Base-by-base conservation (phyloP, 148 eudicot species). In the Rhododendron vialii region DNA sequence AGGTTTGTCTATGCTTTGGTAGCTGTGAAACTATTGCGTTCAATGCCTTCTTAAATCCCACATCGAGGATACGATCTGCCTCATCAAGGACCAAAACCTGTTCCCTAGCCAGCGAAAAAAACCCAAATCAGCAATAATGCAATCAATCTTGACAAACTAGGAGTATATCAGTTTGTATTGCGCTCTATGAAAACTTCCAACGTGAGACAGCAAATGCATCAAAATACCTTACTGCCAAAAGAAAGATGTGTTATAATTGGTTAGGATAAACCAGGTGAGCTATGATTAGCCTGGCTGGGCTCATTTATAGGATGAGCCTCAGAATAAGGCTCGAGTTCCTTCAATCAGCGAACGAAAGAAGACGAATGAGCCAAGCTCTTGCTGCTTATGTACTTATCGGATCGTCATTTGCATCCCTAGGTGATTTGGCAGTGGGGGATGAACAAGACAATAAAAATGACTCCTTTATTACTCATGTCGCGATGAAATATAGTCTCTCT, bases 31-130 rank as follows among this genome's bases (percentile, higher is more conserved):
- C 80, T 71, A 96, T 91, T 77, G 99, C 98, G 90, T 95, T 94
- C 78, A 96, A 38, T 36, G 88, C 95, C 76, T 85, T 93, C 87
- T 94, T 96, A 83, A 96, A 96, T 45, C 96, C 96, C n/a, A 83
- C 88, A 90, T 96, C 99, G 84, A 96, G 99, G 85, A 96, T 94
- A 69, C 99, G 94, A 89, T 96, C 99, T 88, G 98, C 99, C 92
- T 96, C 98, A 73, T 96, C 99, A 83, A 96, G 98, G 77, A 96
- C 98, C 86, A 96, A 87, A 36, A 95, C 90, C 99, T 96, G 98
- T 90, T 87, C 69, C 88, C 89, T 84, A 88, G 80, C 91, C 87
- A 88, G 87, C 80, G 87, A 88, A 88, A 85, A 71, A 33, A 86
- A 28, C 82, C 89, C 92, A 84, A 86, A 89, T 86, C 88, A 89